These are phyloP conservation scores for Dichotomopilus funicola DNA, from an alignment of 2,329 filamentous ascomycete species.

Conservation along the genomic window DNA sequence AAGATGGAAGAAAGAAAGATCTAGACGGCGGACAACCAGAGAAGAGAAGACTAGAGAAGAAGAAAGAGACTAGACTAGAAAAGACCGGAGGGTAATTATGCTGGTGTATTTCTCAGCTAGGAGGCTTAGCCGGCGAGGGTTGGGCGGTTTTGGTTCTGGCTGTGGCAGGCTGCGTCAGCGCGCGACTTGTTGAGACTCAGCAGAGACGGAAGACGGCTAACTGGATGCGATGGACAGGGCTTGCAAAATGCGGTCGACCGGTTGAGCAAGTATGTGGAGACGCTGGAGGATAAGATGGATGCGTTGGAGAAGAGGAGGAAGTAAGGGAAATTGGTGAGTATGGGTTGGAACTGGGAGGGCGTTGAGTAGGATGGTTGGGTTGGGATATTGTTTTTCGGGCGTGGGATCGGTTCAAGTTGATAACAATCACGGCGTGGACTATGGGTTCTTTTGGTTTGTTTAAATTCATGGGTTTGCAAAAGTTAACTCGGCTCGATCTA, in stretches of 20 bases:
- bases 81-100: slow-evolving; percentile 15
- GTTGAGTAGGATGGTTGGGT: not conserved
- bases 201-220: slow-evolving; percentile 8
- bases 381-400: not conserved
- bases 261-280: slow-evolving; percentile 75
- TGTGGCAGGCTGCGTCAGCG: not conserved
- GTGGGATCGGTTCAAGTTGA: not conserved
- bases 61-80: not conserved
- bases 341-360: not conserved
- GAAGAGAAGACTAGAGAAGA: not conserved
- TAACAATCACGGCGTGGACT: no score
- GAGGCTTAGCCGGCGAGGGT: no score
- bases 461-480: no score
- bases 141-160: not conserved
- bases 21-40: not conserved
- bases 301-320: slow-evolving; percentile 60
- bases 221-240: slow-evolving; percentile 46
- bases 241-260: slow-evolving; percentile 82
- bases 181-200: not conserved
- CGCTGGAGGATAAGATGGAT: slow-evolving; percentile 73
- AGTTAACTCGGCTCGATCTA: no score
- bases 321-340: slow-evolving; percentile 30
- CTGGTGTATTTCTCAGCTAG: not conserved
- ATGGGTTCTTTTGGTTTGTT: no score
- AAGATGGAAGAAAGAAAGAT: not conserved